A percentile compares a stretch with the other conserved stretches of the same genome.
These are phyloP conservation scores for Coffea canephora DNA, from an alignment of 257 asterid species.

Conservation along the genomic window DNA sequence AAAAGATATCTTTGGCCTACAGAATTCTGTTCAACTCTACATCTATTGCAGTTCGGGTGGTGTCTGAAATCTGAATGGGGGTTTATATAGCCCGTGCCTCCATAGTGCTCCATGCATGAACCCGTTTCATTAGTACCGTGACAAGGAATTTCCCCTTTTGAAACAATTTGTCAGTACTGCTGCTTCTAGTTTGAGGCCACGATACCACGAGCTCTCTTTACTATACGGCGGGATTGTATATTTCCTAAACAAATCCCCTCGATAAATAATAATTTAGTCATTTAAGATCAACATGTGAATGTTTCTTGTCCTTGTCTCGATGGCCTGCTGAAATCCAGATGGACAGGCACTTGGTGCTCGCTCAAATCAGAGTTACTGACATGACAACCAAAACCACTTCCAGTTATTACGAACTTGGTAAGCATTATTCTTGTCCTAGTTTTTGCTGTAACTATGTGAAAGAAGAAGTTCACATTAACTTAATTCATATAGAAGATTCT, in stretches of 20 bases:
- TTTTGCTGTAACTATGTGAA: no score
- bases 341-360: neutral
- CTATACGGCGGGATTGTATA: no score
- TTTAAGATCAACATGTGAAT: slow-evolving; percentile 24
- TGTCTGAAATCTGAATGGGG: neutral
- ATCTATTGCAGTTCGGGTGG: neutral
- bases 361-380: no score
- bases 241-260: no score
- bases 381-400: neutral
- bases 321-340: neutral
- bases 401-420: neutral
- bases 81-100: neutral
- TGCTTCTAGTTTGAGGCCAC: no score
- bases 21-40: neutral
- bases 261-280: neutral
- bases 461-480: neutral
- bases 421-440: neutral
- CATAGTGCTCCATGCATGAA: no score
- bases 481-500: neutral
- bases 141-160: no score
- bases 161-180: no score
- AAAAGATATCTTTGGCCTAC: slow-evolving; percentile 1
- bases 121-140: no score
- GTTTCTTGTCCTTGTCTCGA: slow-evolving; percentile 19
- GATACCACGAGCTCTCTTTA: no score